Percentiles rank a stretch among this genome's conserved stretches.
Evolutionary conservation across 768 basidiomycete genomes (phyloP).

Genomic region (Nidularia pulvinata): DNA sequence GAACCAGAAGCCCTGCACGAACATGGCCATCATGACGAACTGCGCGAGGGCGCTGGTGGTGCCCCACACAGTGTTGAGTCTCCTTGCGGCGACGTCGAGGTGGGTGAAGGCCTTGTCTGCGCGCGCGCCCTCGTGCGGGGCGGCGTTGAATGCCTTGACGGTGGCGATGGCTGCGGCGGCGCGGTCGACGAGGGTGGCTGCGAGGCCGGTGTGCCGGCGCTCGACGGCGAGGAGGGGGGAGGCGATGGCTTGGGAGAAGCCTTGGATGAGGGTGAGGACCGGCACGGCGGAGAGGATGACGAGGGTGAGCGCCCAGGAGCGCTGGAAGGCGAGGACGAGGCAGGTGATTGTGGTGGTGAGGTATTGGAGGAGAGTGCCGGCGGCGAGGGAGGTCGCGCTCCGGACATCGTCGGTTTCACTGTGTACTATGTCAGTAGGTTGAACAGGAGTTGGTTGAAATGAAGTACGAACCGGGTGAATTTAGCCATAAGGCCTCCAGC

Average conservation of each 20-base stretch:
- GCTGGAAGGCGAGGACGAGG: slow-evolving; percentile 79
- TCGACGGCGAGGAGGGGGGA: slow-evolving; percentile 69
- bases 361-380: slow-evolving; percentile 81
- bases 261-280: slow-evolving; percentile 74
- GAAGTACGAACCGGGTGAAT: slow-evolving; percentile 83
- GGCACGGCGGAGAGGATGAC: slow-evolving; percentile 94
- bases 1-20: slow-evolving; percentile 97
- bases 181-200: slow-evolving; percentile 80
- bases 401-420: slow-evolving; percentile 97
- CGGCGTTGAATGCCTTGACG: slow-evolving; percentile 92
- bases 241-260: slow-evolving; percentile 68
- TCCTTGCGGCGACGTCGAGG: slow-evolving; percentile 45
- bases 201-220: slow-evolving; percentile 63
- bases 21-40: slow-evolving; percentile 89
- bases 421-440: slow-evolving; percentile 1
- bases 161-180: slow-evolving; percentile 78
- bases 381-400: slow-evolving; percentile 76
- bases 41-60: slow-evolving; percentile 65
- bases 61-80: slow-evolving; percentile 76
- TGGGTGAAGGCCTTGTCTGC: slow-evolving; percentile 41
- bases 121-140: slow-evolving; percentile 41
- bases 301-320: slow-evolving; percentile 83
- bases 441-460: slow-evolving; percentile 51
- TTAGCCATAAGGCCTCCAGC: slow-evolving; percentile 94
- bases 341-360: slow-evolving; percentile 77